Base-by-base conservation (phyloP, 306 rosid genomes). In the Lathyrus aphaca region DNA sequence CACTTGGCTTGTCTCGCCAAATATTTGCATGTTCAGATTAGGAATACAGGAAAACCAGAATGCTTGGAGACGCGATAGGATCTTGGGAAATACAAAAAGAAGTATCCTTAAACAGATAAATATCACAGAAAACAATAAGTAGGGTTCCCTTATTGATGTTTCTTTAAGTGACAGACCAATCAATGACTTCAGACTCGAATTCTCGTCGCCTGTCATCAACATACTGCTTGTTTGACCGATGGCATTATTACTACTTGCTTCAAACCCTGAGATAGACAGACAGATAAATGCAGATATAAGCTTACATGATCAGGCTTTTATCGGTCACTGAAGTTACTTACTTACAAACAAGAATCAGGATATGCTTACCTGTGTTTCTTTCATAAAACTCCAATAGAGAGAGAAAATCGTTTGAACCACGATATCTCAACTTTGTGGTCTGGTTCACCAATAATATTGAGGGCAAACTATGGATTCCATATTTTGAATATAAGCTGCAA, bases 381-480 rank as follows among this genome's bases (percentile, higher is more conserved):
- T 81, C 77, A 43, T 87, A 91, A 82, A 87, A 91, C 57, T 79
- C 86, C 6, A 79, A 56, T 5, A 91, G 80, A 21, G 82, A 76
- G 46, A 16, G 50, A 13, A 87, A 72, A 80, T 72, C 69, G 66
- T 89, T 89, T 14, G 64, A 82, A 48, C 97, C 97, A 45, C 10
- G 73, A 87, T 91, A 87, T 64, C 83, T 38, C 63, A 82, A 39
- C 64, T 64, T 68, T 71, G 88, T 81, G 6, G 92, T 89, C 78
- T 85, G 82, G 68, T 92, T 89, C 76, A 92, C 83, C 66, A 92
- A 64, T 73, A 92, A 69, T 74, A 92, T 64, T 6, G 97, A 81
- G 3, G 97, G 97, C 77, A 87, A 63, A 77, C 96, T 82, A 73
- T 80, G 86, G 70, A 91, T 85, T 64, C 96, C 90, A 74, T 85